These are phyloP conservation scores for Chamaenerion angustifolium DNA, from an alignment of 345 rosid genomes.

Conservation along the genomic window DNA sequence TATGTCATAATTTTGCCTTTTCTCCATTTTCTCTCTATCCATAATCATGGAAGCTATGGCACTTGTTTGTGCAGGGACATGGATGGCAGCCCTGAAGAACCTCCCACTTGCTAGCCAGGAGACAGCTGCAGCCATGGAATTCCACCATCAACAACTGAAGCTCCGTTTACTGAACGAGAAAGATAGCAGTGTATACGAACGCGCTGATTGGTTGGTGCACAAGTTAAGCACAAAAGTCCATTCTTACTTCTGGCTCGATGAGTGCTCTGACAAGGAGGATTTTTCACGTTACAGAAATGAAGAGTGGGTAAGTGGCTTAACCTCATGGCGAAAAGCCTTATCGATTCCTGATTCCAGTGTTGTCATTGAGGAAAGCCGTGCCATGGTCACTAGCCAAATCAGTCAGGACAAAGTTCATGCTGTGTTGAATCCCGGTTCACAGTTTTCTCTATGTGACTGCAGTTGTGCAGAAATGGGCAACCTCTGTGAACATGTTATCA, in stretches of 20 bases:
- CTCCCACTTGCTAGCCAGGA: slow-evolving; percentile 82
- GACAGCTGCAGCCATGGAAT: slow-evolving; percentile 79
- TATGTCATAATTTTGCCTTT: no score
- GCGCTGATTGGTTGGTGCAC: slow-evolving; percentile 90
- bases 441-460: slow-evolving; percentile 65
- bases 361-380: slow-evolving; percentile 28
- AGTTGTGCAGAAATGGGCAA: slow-evolving; percentile 73
- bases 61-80: slow-evolving; percentile 31
- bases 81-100: slow-evolving; percentile 44
- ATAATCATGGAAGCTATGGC: background rate
- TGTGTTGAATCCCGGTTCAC: slow-evolving; percentile 57
- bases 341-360: slow-evolving; percentile 63
- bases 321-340: slow-evolving; percentile 67
- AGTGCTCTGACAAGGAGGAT: slow-evolving; percentile 60
- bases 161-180: slow-evolving; percentile 66
- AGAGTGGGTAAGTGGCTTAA: slow-evolving; percentile 83
- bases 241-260: slow-evolving; percentile 95
- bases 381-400: no score
- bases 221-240: slow-evolving; percentile 86
- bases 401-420: no score
- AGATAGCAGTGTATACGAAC: slow-evolving; percentile 47
- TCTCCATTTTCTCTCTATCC: slow-evolving; percentile 4
- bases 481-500: no score
- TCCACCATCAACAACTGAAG: slow-evolving; percentile 75
- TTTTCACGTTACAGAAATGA: slow-evolving; percentile 75